These are phyloP conservation scores for Pisolithus thermaeus DNA, from an alignment of 1,284 basidiomycete genomes.

Conservation along the genomic window DNA sequence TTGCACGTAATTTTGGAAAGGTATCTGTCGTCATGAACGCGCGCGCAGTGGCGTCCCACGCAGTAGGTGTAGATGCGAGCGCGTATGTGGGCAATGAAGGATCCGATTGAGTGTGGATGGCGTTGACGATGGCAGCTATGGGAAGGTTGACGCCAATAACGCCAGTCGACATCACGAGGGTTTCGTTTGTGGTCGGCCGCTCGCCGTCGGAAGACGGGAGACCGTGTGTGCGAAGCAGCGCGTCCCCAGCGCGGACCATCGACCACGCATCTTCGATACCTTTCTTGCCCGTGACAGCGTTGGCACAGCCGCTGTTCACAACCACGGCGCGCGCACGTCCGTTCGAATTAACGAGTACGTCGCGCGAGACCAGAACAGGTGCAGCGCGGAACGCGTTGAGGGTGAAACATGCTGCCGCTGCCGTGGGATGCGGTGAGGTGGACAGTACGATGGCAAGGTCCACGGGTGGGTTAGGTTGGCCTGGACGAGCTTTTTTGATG, in stretches of 20 bases:
- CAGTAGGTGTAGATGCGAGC: slow-evolving; percentile 56
- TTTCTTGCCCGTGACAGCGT: slow-evolving; percentile 87
- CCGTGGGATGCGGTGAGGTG: slow-evolving; percentile 58
- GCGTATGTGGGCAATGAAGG: slow-evolving; percentile 30
- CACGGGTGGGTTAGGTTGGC: slow-evolving; percentile 25
- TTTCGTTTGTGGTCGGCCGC: slow-evolving; percentile 34
- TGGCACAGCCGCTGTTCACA: slow-evolving; percentile 95
- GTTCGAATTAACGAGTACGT: slow-evolving; percentile 58
- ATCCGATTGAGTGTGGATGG: slow-evolving; percentile 48
- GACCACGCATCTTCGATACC: slow-evolving; percentile 86
- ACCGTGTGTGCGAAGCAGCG: slow-evolving; percentile 41
- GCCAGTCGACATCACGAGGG: slow-evolving; percentile 95
- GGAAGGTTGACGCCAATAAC: slow-evolving; percentile 95
- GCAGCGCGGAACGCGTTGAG: slow-evolving; percentile 96
- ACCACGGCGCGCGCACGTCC: slow-evolving; percentile 79
- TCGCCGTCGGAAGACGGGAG: slow-evolving; percentile 21
- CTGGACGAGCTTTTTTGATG: slow-evolving; percentile 64
- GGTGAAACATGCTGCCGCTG: slow-evolving; percentile 92
- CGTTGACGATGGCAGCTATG: slow-evolving; percentile 72
- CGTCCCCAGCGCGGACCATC: slow-evolving; percentile 76
- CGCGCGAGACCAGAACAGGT: slow-evolving; percentile 82
- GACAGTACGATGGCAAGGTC: slow-evolving; percentile 87
- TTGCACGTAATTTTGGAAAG: slow-evolving; percentile 91
- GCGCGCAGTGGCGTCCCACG: slow-evolving; percentile 82
- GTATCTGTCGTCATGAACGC: slow-evolving; percentile 99